Evolutionary conservation across 2,329 filamentous ascomycete genomes (phyloP).

Genomic region (Fonsecaea monophora): DNA sequence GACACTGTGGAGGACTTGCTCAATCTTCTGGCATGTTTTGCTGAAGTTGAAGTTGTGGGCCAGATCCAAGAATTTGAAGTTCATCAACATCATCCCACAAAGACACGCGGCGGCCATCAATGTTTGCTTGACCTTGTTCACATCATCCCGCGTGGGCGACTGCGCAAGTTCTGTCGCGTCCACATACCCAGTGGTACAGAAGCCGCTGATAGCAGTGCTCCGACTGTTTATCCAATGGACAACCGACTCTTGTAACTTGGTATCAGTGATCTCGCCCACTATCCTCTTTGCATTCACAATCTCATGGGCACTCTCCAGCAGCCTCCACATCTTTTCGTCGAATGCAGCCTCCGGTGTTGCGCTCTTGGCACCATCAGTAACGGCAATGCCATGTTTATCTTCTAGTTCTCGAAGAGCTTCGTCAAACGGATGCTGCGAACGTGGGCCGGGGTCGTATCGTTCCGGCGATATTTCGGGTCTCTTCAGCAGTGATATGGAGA

Average conservation of each 20-base stretch:
- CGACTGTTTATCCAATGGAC: slow-evolving; percentile 27
- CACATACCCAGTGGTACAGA: slow-evolving; percentile 19
- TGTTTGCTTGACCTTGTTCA: not conserved
- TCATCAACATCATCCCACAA: slow-evolving; percentile 27
- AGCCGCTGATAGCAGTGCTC: slow-evolving; percentile 21
- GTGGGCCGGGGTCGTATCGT: slow-evolving; percentile 25
- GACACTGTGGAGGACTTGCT: slow-evolving; percentile 12
- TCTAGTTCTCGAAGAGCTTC: not conserved
- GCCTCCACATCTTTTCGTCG: not conserved
- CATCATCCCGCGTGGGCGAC: not conserved
- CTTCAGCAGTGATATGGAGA: slow-evolving; percentile 24
- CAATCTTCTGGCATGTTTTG: slow-evolving; percentile 24
- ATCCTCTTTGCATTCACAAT: slow-evolving; percentile 25
- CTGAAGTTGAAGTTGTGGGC: slow-evolving; percentile 31
- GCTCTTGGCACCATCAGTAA: not conserved
- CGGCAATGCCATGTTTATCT: not conserved
- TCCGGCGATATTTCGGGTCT: slow-evolving; percentile 26
- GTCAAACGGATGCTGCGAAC: slow-evolving; percentile 12
- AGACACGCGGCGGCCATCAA: slow-evolving; percentile 20
- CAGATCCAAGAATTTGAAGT: slow-evolving; percentile 22
- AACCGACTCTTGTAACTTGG: slow-evolving; percentile 17
- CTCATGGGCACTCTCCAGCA: slow-evolving; percentile 20
- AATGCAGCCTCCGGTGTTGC: not conserved
- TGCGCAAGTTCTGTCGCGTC: slow-evolving; percentile 8
- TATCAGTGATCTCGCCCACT: slow-evolving; percentile 18